Evolutionary conservation across 129 eudicot genomes (phyloP).

Genomic region (Artemisia annua): DNA sequence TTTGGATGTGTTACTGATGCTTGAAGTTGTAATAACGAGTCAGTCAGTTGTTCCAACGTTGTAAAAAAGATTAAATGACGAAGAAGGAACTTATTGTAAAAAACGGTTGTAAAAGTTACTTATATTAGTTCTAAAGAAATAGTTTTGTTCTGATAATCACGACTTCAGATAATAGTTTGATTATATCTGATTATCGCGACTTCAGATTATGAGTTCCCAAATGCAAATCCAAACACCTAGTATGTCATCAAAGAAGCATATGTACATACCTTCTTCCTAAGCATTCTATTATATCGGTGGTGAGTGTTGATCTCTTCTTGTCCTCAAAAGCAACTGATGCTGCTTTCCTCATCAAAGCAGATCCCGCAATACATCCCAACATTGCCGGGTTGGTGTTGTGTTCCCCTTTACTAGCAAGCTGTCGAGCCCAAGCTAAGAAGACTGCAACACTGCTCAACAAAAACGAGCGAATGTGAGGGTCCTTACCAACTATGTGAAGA

Average conservation of each 20-base stretch:
- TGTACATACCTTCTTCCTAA: conserved; percentile 70
- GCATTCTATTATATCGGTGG: conserved; percentile 80
- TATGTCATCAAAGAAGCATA: not conserved
- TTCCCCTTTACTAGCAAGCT: conserved; percentile 42
- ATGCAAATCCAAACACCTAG: not conserved
- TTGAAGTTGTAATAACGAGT: no score
- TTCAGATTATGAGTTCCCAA: not conserved
- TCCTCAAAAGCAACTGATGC: conserved; percentile 78
- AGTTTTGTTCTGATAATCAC: not conserved
- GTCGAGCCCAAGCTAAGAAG: conserved; percentile 83
- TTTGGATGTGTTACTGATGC: no score
- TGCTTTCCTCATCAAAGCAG: conserved; percentile 77
- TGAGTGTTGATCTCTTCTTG: conserved; percentile 82
- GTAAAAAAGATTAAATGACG: no score
- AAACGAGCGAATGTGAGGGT: not conserved
- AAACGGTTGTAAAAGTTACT: no score
- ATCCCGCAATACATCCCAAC: conserved; percentile 83
- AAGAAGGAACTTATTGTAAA: no score
- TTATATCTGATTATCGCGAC: no score
- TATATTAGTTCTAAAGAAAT: no score
- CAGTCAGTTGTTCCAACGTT: no score
- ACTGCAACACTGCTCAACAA: conserved; percentile 74
- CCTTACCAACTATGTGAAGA: not conserved
- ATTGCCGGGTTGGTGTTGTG: conserved; percentile 49
- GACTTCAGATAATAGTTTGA: not conserved